These are phyloP conservation scores for Monosporozyma aerobia DNA, from an alignment of 805 yeast genomes.

Conservation along the genomic window DNA sequence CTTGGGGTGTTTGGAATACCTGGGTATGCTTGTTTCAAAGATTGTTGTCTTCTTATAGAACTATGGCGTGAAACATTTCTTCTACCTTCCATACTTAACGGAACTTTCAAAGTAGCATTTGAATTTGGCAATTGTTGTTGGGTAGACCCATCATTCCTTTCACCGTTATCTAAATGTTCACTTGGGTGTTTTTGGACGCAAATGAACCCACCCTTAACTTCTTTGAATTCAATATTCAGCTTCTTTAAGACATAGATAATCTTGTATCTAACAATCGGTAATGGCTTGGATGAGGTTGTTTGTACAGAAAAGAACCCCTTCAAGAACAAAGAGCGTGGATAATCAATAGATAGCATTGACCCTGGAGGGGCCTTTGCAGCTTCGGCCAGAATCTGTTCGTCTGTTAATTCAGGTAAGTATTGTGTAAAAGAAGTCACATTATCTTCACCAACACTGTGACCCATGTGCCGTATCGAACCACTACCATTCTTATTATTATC, in stretches of 20 bases:
- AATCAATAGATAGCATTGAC: slow-evolving; percentile 88
- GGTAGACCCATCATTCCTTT: slow-evolving; percentile 28
- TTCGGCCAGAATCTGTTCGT: slow-evolving; percentile 38
- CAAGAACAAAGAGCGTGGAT: slow-evolving; percentile 80
- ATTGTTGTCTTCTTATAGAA: slow-evolving; percentile 33
- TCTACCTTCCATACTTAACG: slow-evolving; percentile 4
- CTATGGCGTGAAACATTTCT: slow-evolving; percentile 17
- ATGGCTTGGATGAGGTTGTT: slow-evolving; percentile 86
- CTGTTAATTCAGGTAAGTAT: slow-evolving; percentile 31
- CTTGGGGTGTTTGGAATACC: slow-evolving; percentile 49
- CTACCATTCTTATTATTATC: slow-evolving; percentile 1
- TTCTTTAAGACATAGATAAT: slow-evolving; percentile 67
- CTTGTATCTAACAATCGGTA: slow-evolving; percentile 79
- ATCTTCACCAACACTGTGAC: background rate
- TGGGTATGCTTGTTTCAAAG: slow-evolving; percentile 27
- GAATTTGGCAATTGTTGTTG: background rate
- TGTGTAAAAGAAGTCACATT: background rate
- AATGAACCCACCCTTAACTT: slow-evolving; percentile 88
- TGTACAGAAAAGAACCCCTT: slow-evolving; percentile 93
- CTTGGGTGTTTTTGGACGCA: slow-evolving; percentile 54
- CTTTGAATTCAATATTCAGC: slow-evolving; percentile 73
- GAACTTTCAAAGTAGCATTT: background rate
- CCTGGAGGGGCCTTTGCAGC: slow-evolving; percentile 58
- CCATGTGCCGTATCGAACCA: background rate
- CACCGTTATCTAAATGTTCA: background rate